Base-by-base conservation (phyloP, 768 basidiomycete species). In the Mycena kentingensis region DNA sequence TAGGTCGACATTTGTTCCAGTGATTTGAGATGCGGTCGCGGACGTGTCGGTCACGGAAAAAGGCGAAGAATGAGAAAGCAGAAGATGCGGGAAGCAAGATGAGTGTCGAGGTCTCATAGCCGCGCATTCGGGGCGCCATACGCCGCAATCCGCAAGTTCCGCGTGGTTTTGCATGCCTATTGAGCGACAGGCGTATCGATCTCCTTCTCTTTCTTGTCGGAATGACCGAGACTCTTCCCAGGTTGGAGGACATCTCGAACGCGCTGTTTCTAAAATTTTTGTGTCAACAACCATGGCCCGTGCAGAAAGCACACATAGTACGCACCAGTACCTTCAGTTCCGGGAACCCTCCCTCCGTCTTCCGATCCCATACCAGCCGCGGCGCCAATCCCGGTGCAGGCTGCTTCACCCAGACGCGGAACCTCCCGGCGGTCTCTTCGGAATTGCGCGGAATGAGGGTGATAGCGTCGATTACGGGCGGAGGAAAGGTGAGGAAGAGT, bases 301-400 rank as follows among this genome's bases (percentile, higher is more conserved):
- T 37, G 3, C 44, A 36, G 34, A 21, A 21, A 34, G 39, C 24
- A 21, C 11, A 13, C 38, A 21, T 38, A 16, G 26, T 16, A 73
- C 85, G 65, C 64, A 92, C 92, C 65, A 94, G 73, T 21, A 80
- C 75, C 69, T 93, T 95, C 55, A 93, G 73, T 70, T 97, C 95
- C 0, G 95, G 95, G 64, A 98, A 98, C 2, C 91, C 89, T 34
- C 90, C 91, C 66, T 95, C 90, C 21, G 83, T 71, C 65, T 98
- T 98, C 55, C 95, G 76, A 68, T 97, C 94, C 93, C 95, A 97
- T 15, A 92, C 65, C 52, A 93, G 68, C 39, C 69, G 56, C 25
- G 82, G 75, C 3, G 67, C 52, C 27, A 36, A 25, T 27, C 46
- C 55, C 7, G 38, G 25, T 16, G 63, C 11, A 35, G 28, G 58